Evolutionary conservation across 202 grass and related monocot genomes (phyloP), one percentile per base, ranked within the genome.

Genomic region (Hordeum pubiflorum): DNA sequence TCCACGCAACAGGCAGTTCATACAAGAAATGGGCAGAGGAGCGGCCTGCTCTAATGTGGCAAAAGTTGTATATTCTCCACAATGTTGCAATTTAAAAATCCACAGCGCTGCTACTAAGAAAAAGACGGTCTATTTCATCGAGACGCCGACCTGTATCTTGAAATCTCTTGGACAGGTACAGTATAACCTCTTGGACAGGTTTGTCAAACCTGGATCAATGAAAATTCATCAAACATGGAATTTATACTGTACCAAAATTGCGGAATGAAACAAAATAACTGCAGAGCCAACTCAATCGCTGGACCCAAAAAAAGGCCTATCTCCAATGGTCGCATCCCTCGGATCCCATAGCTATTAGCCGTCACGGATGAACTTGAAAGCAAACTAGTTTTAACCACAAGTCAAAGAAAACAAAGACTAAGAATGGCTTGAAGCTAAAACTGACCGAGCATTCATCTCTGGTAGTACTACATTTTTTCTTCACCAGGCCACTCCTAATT

Each of bases 271-370:
- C 7, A 54, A 15, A 37, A 69, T 15, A 39, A 38, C 18, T 3
- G 4, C 23, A 78, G 20, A 10, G 14, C 3, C 40, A 66, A 52
- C 2, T 6, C 24, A 18, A 44, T 14, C 15, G n/a, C 9, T 58
- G 52, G 18, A 56, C 32, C 3, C n/a, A 33, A 33, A 41, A 5
- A 2, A 27, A 22, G 17, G 17, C 34, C 15, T 29, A 9, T n/a
- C 29, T 79, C 10, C 15, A 13, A 85, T 32, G 39, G 17, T 6
- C 3, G 32, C 9, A 15, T 81, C 78, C 77, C 69, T 81, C 78
- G 4, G 78, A 76, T 77, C 84, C 69, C 71, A 81, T 77, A 82
- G 73, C 64, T 83, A 87, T 72, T 73, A 44, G 17, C 68, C 73
- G 55, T 72, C 79, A 78, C 37, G 2, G 12, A 82, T 56, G 58